These are phyloP conservation scores for Leucosporidium yakuticum DNA, from an alignment of 768 basidiomycete genomes.

Conservation along the genomic window DNA sequence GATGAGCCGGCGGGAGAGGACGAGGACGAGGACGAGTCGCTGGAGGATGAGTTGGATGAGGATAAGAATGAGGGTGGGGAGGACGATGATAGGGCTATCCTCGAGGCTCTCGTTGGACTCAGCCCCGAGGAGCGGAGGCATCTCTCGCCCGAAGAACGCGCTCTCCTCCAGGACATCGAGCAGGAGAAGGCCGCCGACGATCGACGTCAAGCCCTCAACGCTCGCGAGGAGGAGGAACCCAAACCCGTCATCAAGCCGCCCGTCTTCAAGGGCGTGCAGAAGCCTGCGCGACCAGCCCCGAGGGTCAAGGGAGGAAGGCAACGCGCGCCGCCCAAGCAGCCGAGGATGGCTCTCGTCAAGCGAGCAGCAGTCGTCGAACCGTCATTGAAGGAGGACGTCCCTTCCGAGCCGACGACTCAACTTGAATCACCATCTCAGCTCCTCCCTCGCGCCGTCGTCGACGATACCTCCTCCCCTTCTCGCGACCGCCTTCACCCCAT, in stretches of 20 bases:
- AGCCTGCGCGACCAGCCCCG: not conserved
- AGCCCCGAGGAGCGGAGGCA: not conserved
- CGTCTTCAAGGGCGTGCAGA: not conserved
- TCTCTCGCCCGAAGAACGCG: not conserved
- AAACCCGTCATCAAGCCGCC: not conserved
- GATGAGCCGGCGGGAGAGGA: not conserved
- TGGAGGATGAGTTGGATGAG: not conserved
- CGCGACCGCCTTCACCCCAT: conserved; percentile 46
- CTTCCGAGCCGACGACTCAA: not conserved
- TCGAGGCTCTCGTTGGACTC: not conserved
- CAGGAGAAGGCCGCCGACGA: not conserved
- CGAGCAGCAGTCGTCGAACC: not conserved
- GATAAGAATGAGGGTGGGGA: not conserved
- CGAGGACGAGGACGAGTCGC: not conserved
- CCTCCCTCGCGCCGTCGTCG: not conserved
- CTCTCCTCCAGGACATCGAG: not conserved
- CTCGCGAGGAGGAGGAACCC: not conserved
- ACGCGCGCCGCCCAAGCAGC: not conserved
- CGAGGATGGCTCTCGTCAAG: not conserved
- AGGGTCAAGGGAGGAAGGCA: not conserved
- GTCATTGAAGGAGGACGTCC: not conserved
- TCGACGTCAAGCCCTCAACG: not conserved
- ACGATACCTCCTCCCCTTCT: not conserved
- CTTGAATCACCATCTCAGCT: not conserved
- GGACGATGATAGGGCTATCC: not conserved